These are phyloP conservation scores for Cytospora mali DNA, from an alignment of 2,329 filamentous ascomycete genomes.

Conservation along the genomic window DNA sequence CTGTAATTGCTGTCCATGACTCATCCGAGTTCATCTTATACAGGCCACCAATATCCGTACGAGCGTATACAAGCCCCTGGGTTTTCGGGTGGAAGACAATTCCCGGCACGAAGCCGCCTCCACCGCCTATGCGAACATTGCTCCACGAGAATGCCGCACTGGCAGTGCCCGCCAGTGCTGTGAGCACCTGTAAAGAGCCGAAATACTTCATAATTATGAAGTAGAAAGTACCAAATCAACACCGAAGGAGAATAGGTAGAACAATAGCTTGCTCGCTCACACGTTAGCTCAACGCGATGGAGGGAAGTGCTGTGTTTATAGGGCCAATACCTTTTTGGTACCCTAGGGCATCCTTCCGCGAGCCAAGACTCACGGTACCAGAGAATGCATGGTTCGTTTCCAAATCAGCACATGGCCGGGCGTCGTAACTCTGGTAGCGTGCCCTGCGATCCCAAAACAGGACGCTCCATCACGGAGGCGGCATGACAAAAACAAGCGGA, in stretches of 20 bases:
- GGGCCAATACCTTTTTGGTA: background rate
- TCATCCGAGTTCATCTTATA: constrained; percentile 59
- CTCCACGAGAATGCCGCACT: constrained; percentile 36
- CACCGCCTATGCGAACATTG: constrained; percentile 51
- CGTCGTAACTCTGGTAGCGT: background rate
- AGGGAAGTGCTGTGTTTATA: constrained; percentile 9
- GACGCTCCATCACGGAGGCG: background rate
- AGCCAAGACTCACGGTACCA: constrained; percentile 8
- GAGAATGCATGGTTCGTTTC: constrained; percentile 1
- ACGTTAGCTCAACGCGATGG: background rate
- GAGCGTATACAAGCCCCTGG: constrained; percentile 55
- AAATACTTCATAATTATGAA: constrained; percentile 26
- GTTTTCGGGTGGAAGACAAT: constrained; percentile 59
- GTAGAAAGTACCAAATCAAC: background rate
- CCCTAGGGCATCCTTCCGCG: background rate
- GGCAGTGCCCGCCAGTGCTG: constrained; percentile 32
- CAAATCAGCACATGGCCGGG: constrained; percentile 1
- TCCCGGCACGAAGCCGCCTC: constrained; percentile 58
- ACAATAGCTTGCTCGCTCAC: background rate
- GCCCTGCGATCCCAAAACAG: constrained; percentile 7
- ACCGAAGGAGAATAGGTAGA: too few species aligned
- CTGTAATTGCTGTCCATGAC: constrained; percentile 23
- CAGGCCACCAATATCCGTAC: constrained; percentile 60
- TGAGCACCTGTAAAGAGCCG: constrained; percentile 31
- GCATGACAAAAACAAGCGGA: background rate